A percentile compares a stretch with the other conserved stretches of the same genome.
phyloP scores from a whole-genome alignment of 495 filamentous ascomycete genomes.

The Penicilliopsis zonata region DNA sequence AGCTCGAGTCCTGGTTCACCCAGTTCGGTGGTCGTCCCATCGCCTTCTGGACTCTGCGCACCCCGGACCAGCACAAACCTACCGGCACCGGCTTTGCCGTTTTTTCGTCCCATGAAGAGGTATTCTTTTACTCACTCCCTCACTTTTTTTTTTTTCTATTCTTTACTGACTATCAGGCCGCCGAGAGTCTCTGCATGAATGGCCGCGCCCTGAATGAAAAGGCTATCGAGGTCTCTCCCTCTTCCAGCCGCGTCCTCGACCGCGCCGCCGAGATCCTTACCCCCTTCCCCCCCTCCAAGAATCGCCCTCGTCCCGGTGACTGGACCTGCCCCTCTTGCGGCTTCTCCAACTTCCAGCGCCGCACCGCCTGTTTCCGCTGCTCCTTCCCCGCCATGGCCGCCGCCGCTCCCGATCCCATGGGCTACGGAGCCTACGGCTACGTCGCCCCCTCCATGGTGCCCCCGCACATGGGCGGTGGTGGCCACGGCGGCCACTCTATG shows the following conservation, averaged over 20 bases:
- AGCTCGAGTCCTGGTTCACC: slow-evolving; percentile 98
- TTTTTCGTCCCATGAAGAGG: slow-evolving; percentile 98
- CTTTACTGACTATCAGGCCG: slow-evolving; percentile 44
- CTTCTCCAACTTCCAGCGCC: slow-evolving; percentile 85
- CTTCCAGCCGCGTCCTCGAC: slow-evolving; percentile 89
- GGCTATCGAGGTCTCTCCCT: slow-evolving; percentile 95
- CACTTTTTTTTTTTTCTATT: slow-evolving; percentile 1
- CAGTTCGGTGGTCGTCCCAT: slow-evolving; percentile 98
- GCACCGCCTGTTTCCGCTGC: slow-evolving; percentile 97
- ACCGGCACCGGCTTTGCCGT: slow-evolving; percentile 96
- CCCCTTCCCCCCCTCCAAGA: slow-evolving; percentile 96
- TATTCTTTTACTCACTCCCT: slow-evolving; percentile 34
- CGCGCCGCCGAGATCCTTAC: slow-evolving; percentile 90
- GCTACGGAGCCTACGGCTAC: slow-evolving; percentile 63
- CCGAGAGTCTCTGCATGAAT: slow-evolving; percentile 98
- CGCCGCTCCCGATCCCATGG: slow-evolving; percentile 60
- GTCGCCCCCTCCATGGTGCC: slow-evolving; percentile 71
- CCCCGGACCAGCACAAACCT: slow-evolving; percentile 96
- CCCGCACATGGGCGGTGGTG: slow-evolving; percentile 70
- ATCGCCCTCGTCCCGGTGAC: slow-evolving; percentile 89
- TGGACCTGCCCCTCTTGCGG: slow-evolving; percentile 94
- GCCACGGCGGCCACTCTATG: slow-evolving; percentile 60
- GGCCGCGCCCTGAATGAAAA: slow-evolving; percentile 96
- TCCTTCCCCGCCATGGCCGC: slow-evolving; percentile 87
- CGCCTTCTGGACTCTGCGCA: slow-evolving; percentile 96